Evolutionary conservation across 352 stramenopile genomes (phyloP).

Genomic region (Phytophthora megakarya): DNA sequence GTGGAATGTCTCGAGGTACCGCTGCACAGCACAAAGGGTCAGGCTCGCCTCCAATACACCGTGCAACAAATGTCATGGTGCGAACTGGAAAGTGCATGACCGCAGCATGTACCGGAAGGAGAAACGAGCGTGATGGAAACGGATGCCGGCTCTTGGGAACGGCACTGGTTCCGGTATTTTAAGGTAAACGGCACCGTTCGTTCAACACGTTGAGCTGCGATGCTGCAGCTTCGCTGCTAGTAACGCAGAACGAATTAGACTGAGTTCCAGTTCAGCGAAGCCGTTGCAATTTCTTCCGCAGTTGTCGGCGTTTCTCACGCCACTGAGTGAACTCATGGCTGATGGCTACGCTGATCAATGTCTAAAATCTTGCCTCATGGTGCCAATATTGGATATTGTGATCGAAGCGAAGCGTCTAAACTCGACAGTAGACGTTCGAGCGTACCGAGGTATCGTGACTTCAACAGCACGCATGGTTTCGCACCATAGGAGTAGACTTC

Average conservation of each 20-base stretch:
- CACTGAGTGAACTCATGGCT: conserved; percentile 9
- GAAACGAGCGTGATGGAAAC: conserved; percentile 41
- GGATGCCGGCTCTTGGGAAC: conserved; percentile 11
- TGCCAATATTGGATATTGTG: too few species aligned
- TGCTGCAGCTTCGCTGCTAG: conserved; percentile 25
- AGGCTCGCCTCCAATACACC: conserved; percentile 56
- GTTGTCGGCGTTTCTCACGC: conserved; percentile 43
- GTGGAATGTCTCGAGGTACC: conserved; percentile 37
- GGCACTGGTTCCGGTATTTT: conserved; percentile 17
- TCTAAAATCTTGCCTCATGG: too few species aligned
- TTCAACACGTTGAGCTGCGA: conserved; percentile 21
- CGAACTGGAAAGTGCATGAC: conserved; percentile 27
- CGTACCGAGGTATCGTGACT: too few species aligned
- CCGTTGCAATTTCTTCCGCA: conserved; percentile 36
- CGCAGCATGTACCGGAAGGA: conserved; percentile 13
- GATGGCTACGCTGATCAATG: too few species aligned
- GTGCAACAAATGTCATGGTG: conserved; percentile 56
- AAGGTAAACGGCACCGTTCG: background rate
- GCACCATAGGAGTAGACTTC: too few species aligned
- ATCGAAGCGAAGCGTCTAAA: too few species aligned
- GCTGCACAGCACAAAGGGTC: conserved; percentile 51
- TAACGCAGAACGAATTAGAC: background rate
- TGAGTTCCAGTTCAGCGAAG: conserved; percentile 15
- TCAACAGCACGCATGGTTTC: too few species aligned
- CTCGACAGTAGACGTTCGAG: too few species aligned